These are phyloP conservation scores for Chiua virens DNA, from an alignment of 768 basidiomycete genomes.

Conservation along the genomic window DNA sequence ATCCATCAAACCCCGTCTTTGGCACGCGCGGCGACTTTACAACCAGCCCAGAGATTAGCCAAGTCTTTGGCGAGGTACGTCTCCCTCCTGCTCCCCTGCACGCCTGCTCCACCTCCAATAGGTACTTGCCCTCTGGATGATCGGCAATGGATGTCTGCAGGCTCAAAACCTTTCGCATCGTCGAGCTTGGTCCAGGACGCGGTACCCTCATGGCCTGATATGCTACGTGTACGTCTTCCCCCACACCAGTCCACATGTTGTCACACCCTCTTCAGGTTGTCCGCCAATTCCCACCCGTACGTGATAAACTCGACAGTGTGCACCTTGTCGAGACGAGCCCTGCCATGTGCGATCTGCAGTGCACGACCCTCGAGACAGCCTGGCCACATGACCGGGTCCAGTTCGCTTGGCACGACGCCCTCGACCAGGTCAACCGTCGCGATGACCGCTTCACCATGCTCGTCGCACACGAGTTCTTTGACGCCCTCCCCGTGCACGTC, in stretches of 20 bases:
- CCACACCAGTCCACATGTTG: not conserved
- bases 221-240: constrained; percentile 63
- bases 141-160: constrained; percentile 71
- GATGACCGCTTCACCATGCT: constrained; percentile 71
- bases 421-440: constrained; percentile 62
- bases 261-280: constrained; percentile 43
- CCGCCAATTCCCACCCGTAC: constrained; percentile 43
- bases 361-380: constrained; percentile 42
- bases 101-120: constrained; percentile 35
- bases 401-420: constrained; percentile 69
- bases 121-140: constrained; percentile 86
- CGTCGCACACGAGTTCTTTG: constrained; percentile 97
- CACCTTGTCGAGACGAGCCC: constrained; percentile 82
- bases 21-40: constrained; percentile 90
- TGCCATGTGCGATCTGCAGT: constrained; percentile 64
- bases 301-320: constrained; percentile 44
- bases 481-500: constrained; percentile 90
- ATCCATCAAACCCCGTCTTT: constrained; percentile 69
- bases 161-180: constrained; percentile 58
- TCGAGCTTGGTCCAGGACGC: constrained; percentile 93
- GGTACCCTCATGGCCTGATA: constrained; percentile 91
- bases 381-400: constrained; percentile 33
- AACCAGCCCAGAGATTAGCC: constrained; percentile 95
- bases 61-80: constrained; percentile 93
- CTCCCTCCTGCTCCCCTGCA: not conserved